A percentile compares a stretch with the other conserved stretches of the same genome.
Conservation (phyloP, 2,329 filamentous ascomycete species). For the Paraconiothyrium sp. region DNA sequence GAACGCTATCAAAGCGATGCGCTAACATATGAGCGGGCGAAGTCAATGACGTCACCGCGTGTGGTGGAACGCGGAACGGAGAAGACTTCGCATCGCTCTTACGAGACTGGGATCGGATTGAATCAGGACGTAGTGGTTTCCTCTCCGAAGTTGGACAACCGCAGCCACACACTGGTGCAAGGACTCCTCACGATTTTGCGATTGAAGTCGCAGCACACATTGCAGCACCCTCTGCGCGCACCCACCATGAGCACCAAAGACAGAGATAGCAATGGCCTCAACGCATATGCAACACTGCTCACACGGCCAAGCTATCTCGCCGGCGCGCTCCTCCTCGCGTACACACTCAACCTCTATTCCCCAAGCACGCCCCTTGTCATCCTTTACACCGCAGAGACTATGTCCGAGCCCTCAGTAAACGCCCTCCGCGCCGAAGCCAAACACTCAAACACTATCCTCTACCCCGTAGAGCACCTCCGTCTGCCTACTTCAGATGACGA, state of each 20-base stretch:
- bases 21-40: slow-evolving; percentile 16
- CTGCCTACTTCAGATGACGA: slow-evolving; percentile 36
- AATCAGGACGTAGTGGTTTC: background rate
- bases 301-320: slow-evolving; percentile 63
- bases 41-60: slow-evolving; percentile 19
- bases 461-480: slow-evolving; percentile 53
- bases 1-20: background rate
- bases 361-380: slow-evolving; percentile 61
- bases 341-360: slow-evolving; percentile 58
- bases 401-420: slow-evolving; percentile 52
- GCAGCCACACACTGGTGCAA: no score
- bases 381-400: slow-evolving; percentile 56
- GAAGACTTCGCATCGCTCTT: slow-evolving; percentile 12
- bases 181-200: no score
- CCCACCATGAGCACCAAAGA: slow-evolving; percentile 16
- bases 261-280: slow-evolving; percentile 12
- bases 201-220: background rate
- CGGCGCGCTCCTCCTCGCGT: slow-evolving; percentile 61
- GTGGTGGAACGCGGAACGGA: slow-evolving; percentile 4
- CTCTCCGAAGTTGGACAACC: background rate
- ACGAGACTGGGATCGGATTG: background rate
- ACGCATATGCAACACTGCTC: slow-evolving; percentile 61
- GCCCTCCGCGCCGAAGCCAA: slow-evolving; percentile 55
- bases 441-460: slow-evolving; percentile 53
- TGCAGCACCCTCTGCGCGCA: background rate